A percentile compares a stretch with the other conserved stretches of the same genome.
phyloP scores from a whole-genome alignment of 495 filamentous ascomycete genomes.

The Penicillium pulvis region DNA sequence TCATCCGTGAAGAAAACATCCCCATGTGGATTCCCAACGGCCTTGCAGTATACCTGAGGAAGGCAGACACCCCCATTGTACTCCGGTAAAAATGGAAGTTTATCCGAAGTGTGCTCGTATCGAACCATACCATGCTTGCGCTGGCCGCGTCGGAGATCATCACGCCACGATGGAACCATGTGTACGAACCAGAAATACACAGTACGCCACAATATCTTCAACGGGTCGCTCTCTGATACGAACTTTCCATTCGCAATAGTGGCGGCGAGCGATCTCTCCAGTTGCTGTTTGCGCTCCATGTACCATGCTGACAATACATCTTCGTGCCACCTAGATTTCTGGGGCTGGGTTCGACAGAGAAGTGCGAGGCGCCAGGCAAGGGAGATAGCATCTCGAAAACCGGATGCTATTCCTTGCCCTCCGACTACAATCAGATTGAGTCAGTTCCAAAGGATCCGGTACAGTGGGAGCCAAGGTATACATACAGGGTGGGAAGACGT shows the following conservation, averaged over 20 bases:
- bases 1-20: slow-evolving; percentile 17
- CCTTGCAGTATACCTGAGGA: slow-evolving; percentile 16
- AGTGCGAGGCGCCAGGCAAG: slow-evolving; percentile 51
- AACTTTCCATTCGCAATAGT: slow-evolving; percentile 38
- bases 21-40: neutral
- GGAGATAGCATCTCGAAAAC: slow-evolving; percentile 35
- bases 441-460: too few species aligned
- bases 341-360: slow-evolving; percentile 25
- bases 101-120: slow-evolving; percentile 25
- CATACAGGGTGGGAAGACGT: slow-evolving; percentile 57
- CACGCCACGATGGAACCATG: slow-evolving; percentile 30
- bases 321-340: neutral
- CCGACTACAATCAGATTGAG: slow-evolving; percentile 28
- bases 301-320: slow-evolving; percentile 35
- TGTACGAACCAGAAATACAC: slow-evolving; percentile 35
- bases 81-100: slow-evolving; percentile 32
- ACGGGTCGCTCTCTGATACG: slow-evolving; percentile 25
- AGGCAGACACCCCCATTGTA: slow-evolving; percentile 8
- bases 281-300: slow-evolving; percentile 42
- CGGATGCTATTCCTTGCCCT: slow-evolving; percentile 54
- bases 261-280: slow-evolving; percentile 32
- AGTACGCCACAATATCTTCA: slow-evolving; percentile 35
- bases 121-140: slow-evolving; percentile 26
- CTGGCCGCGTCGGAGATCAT: slow-evolving; percentile 28
- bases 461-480: neutral